These are phyloP conservation scores for Aureobasidium namibiae DNA, from an alignment of 2,329 filamentous ascomycete genomes.

Conservation along the genomic window DNA sequence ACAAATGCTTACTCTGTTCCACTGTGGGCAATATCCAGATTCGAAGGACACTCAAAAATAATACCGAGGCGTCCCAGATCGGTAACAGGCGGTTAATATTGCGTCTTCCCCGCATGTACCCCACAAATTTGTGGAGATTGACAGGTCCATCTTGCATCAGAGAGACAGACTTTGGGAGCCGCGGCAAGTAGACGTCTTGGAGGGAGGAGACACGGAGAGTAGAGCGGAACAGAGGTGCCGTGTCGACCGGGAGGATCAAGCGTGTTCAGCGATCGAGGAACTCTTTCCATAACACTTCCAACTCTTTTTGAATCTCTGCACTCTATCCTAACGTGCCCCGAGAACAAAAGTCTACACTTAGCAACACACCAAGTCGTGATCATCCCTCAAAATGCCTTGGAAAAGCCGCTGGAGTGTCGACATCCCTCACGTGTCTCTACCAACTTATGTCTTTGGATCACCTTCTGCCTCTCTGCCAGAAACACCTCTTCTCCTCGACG, in stretches of 20 bases:
- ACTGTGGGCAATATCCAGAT: neutral
- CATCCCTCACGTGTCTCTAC: slow-evolving; percentile 38
- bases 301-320: neutral
- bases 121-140: neutral
- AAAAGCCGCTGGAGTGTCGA: slow-evolving; percentile 42
- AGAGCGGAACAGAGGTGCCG: neutral
- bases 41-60: neutral
- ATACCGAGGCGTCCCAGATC: neutral
- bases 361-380: neutral
- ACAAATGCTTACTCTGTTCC: neutral
- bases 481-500: slow-evolving; percentile 50
- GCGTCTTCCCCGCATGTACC: neutral
- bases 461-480: slow-evolving; percentile 36
- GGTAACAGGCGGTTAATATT: neutral
- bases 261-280: too few relatives aligned
- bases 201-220: neutral
- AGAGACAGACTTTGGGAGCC: neutral
- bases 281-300: neutral
- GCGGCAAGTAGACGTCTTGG: neutral
- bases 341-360: neutral
- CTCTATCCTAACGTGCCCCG: neutral
- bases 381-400: slow-evolving; percentile 37
- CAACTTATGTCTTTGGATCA: slow-evolving; percentile 43
- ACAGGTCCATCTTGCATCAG: neutral
- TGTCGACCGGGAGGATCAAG: neutral